Base-by-base conservation (phyloP, 352 stramenopile species). In the Phytophthora aleatoria region DNA sequence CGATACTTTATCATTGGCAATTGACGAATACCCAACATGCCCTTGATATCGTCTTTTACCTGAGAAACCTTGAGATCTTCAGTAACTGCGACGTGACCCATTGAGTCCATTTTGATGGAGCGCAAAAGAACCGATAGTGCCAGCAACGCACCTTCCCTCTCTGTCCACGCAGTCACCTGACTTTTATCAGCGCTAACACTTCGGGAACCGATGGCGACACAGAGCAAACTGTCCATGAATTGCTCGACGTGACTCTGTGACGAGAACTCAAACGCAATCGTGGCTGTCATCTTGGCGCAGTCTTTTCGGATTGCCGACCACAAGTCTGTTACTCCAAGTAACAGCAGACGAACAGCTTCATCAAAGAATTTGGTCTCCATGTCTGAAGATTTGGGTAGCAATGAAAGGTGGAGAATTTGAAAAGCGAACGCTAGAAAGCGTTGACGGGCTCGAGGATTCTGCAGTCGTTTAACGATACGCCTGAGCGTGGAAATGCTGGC, bases 251-350 rank as follows among this genome's bases (percentile, higher is more conserved):
- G 42, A 16, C 61, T 54, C 33, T 71, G 28, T 5, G 76, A 66
- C 7, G 69, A 54, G 13, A 83, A 61, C 20, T 61, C 33, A n/a
- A 82, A 42, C 11, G 52, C 66, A 30, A 87, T 75, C 3, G 8
- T 24, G 0, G 50, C 51, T 31, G 67, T 57, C 38, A 24, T 44
- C 12, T 56, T 71, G 1, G 77, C 69, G 7, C 60, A 76, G 12
- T 87, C 76, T 63, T 85, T 89, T 13, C 81, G 83, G 7, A 92
- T 78, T 16, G 77, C 77, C 2, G 83, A 92, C 83, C 83, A 92
- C 31, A 92, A 58, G 44, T 92, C 83, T 1, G 75, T 89, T 10
- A 85, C 56, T 0, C 79, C 79, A 26, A 88, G 64, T 10, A 87
- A 16, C 36, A 90, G 24, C 11, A 90, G 20, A 3, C 60, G 54